Evolutionary conservation across 2,329 filamentous ascomycete species (phyloP), one percentile per base, ranked within the genome.

Genomic region (Colletotrichum endophyticum): DNA sequence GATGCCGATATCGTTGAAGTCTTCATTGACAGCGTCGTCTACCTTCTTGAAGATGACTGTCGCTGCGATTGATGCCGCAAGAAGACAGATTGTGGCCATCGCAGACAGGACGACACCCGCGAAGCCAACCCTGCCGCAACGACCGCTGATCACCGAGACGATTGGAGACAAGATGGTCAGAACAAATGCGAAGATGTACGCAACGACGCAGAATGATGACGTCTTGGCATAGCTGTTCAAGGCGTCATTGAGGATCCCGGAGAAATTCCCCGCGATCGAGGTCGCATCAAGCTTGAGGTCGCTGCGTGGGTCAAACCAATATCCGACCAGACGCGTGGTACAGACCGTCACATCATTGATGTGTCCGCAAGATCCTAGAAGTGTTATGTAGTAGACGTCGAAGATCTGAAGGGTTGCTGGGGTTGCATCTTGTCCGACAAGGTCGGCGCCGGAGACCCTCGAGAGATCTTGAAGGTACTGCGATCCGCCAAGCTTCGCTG

Each of bases 311-410:
- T 83, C 76, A 77, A 85, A 85, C 62, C 59, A 72, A 68, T 81
- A 83, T 27, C 82, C 81, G 73, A 85, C 57, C 27, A 75, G 74
- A 6, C 83, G 81, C 22, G 75, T 22, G 28, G 77, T 76, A 79
- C 84, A 86, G 3, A 77, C 76, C 9, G 79, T 78, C 22, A 68
- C 56, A 19, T 77, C 78, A 13, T 78, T 78, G 67, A 79, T 72
- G 30, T 80, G 78, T 15, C 80, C 80, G 75, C 85, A 86, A 4
- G 80, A 79, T 4, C 84, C 83, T 30, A 86, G 78, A 34, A 85
- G 80, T 34, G 81, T 79, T 73, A 85, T 72, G 28, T 79, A 82
- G 78, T 85, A 85, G 22, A 72, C 79, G 16, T 73, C 59, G 9
- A 83, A 77, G 66, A 85, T 78, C 13, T 80, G 80, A 25, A 85